Percentiles rank a stretch among this genome's conserved stretches.
Conservation (phyloP, 108 stramenopile genomes). For the Bacterosira constricta region DNA sequence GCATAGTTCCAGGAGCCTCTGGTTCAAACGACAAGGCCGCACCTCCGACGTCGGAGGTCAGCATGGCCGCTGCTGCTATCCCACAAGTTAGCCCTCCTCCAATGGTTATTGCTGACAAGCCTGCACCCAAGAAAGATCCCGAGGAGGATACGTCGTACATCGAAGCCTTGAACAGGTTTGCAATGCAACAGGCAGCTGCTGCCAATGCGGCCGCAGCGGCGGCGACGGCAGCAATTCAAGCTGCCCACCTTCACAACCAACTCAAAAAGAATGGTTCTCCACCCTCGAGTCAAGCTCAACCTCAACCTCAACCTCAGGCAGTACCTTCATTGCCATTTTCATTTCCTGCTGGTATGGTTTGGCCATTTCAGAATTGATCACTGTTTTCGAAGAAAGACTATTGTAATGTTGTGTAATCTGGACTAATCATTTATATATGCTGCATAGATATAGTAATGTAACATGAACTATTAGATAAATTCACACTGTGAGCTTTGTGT, state of each 20-base stretch:
- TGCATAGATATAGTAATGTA: no score
- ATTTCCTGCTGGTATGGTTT: no score
- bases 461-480: no score
- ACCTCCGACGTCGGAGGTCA: background rate
- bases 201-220: slow-evolving; percentile 28
- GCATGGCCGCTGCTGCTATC: background rate
- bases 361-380: no score
- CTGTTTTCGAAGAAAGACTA: no score
- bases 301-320: no score
- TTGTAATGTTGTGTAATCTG: no score
- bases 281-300: no score
- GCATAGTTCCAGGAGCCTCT: background rate
- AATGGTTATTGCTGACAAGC: background rate
- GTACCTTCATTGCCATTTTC: no score
- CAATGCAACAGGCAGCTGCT: slow-evolving; percentile 35
- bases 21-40: background rate
- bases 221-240: slow-evolving; percentile 17
- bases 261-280: slow-evolving; percentile 21
- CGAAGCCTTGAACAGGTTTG: slow-evolving; percentile 34
- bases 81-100: background rate
- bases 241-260: slow-evolving; percentile 15
- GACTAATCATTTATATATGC: no score
- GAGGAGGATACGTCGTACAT: slow-evolving; percentile 7
- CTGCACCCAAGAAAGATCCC: background rate
- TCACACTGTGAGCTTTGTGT: no score